These are phyloP conservation scores for Naganishia albida DNA, from an alignment of 1,284 basidiomycete genomes.

Conservation along the genomic window DNA sequence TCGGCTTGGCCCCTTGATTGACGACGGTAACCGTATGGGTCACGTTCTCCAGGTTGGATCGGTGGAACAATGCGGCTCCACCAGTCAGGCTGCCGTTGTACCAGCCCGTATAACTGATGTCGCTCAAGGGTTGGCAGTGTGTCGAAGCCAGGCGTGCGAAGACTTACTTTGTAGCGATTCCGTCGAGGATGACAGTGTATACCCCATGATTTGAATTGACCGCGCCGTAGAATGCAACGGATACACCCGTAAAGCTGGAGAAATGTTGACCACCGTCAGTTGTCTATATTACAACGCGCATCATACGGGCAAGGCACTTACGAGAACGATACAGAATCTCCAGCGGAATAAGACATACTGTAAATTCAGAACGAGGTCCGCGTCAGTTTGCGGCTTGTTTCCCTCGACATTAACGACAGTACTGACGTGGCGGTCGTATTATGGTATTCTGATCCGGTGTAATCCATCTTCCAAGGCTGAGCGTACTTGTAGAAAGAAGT, in stretches of 20 bases:
- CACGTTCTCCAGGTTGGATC: constrained; percentile 1
- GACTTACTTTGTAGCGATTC: constrained; percentile 1
- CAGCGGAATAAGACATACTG: constrained; percentile 6
- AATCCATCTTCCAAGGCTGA: neutral
- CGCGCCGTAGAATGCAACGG: constrained; percentile 1
- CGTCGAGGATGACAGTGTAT: constrained; percentile 14
- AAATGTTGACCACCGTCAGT: too few species aligned
- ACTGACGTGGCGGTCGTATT: constrained; percentile 8
- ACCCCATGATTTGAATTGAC: constrained; percentile 7
- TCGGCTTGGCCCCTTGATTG: neutral
- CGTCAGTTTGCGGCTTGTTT: neutral
- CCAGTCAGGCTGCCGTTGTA: constrained; percentile 7
- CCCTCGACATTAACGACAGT: too few species aligned
- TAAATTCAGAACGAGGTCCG: neutral
- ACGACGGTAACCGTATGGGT: constrained; percentile 17
- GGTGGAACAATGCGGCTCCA: constrained; percentile 10
- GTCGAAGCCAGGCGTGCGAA: too few species aligned
- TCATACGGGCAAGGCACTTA: neutral
- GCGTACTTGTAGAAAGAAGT: neutral
- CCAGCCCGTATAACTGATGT: constrained; percentile 14
- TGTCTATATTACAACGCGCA: too few species aligned
- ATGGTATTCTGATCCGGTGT: neutral
- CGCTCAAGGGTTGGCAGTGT: neutral
- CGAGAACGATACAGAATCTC: constrained; percentile 9
- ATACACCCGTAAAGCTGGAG: constrained; percentile 10